These are phyloP conservation scores for Phyllostachys edulis DNA, from an alignment of 176 grass and related monocot species.

Conservation along the genomic window DNA sequence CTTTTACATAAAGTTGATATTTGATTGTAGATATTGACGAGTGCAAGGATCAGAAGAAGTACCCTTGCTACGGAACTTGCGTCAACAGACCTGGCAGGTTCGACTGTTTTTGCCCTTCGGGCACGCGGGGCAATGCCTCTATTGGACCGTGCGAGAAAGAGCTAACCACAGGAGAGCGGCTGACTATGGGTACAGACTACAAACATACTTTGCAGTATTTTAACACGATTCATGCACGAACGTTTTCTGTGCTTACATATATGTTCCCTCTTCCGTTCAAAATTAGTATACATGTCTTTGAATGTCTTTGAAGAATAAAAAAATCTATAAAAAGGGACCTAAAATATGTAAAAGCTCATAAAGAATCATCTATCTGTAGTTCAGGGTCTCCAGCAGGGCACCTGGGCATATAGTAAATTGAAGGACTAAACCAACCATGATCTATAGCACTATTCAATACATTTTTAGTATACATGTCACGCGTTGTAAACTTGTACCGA, in stretches of 20 bases:
- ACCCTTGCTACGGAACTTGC: not conserved
- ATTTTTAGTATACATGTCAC: too few relatives aligned
- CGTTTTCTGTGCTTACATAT: not conserved
- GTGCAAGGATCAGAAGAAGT: not conserved
- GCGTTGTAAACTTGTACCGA: too few relatives aligned
- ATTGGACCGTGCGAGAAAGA: not conserved
- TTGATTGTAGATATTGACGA: conserved; percentile 25
- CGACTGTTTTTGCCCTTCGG: not conserved
- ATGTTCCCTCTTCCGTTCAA: not conserved
- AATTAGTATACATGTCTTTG: not conserved
- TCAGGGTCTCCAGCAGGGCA: too few relatives aligned
- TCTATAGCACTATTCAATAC: too few relatives aligned
- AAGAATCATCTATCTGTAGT: too few relatives aligned
- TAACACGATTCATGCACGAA: not conserved
- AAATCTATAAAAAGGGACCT: too few relatives aligned
- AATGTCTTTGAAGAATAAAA: not conserved
- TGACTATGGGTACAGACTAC: not conserved
- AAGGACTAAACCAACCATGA: too few relatives aligned
- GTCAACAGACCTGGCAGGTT: not conserved
- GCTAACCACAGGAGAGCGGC: not conserved
- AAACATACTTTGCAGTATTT: not conserved
- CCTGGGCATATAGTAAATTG: too few relatives aligned
- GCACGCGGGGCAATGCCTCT: not conserved
- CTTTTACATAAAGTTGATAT: not conserved
- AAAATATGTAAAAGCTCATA: too few relatives aligned